Evolutionary conservation across 2,329 filamentous ascomycete genomes (phyloP), one percentile per base, ranked within the genome.

Genomic region (Pseudogymnoascus sp.): DNA sequence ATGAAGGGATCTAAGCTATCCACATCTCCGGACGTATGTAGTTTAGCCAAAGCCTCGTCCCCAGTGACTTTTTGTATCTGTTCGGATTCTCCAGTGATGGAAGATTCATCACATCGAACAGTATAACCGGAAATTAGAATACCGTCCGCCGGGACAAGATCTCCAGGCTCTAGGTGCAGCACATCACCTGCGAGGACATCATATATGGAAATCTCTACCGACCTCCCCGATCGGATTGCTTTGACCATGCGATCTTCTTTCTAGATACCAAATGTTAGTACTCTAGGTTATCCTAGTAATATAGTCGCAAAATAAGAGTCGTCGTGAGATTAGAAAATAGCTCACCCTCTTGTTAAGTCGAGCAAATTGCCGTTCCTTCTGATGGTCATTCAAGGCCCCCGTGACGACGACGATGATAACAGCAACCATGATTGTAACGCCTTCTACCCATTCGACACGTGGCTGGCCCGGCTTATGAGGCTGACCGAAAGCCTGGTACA

Each of bases 1-100:
- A 93, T 91, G 74, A 93, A 93, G 0, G 90, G 90, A 69, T 93
- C 90, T 66, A 88, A 77, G 70, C 89, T 89, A 66, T 81, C 80
- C 37, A 88, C 75, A n/a, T 79, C 79, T 64, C 84, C 79, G 60
- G 39, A 64, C 1, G 81, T 79, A 66, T 86, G 81, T 66, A 89
- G 86, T 4, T 84, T 80, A 36, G 80, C 80, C 71, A 82, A 86
- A 16, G 86, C 87, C 10, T 88, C 86, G 26, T 85, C 83, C 1
- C 81, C 86, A 2, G 83, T 73, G 1, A 78, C 81, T 75, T 93
- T 93, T 70, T 83, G 86, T 31, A 92, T 77, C 6, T 90, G 74
- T 66, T 89, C 87, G 0, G 88, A 90, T 76, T 92, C 89, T 66
- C 89, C 89, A 12, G 89, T 91, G 5, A 87, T 85, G 1, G 88